Base-by-base conservation (phyloP, 345 rosid genomes). In the Clarkia xantiana region DNA sequence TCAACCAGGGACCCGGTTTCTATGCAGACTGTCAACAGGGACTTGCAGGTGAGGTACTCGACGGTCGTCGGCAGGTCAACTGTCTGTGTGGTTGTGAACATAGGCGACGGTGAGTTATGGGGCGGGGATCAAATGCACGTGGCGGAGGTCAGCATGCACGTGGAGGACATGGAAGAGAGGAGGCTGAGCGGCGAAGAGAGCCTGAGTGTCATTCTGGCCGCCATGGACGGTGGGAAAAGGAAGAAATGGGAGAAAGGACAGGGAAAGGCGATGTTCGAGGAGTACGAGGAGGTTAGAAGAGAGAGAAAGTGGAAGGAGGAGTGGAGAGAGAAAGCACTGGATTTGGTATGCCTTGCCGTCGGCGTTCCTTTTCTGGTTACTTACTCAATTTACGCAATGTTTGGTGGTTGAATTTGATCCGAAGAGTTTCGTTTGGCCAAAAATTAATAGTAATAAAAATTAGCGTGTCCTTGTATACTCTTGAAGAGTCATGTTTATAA, bases 141-240 rank as follows among this genome's bases (percentile, higher is more conserved):
- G 87, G 65, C 71, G 54, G 95, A 85, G 45, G 71, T 73, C 67
- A 71, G 81, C 52, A 39, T 89, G 64, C 75, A 60, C 56, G 71
- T 75, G 59, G 85, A 80, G 76, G 95, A 84, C 68, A 73, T 78
- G 76, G 89, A 82, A 16, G 94, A 94, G 25, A 84, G 64, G 49
- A 61, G 55, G 11, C 18, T 89, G 76, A 75, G 10, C 14, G 95
- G 97, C 53, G 60, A 22, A 75, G 87, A 78, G 0, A 72, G 87
- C 61, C 61, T 85, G 80, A 79, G 67, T 45, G 66, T 84, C 57
- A 54, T 85, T 25, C 47, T 52, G 12, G 71, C 54, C 42, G 75
- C 74, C 6, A 58, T 80, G 71, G 77, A 53, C 40, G 58, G 68
- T 0, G 71, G 72, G 11, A 71, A 64, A 65, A 60, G 83, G 52